Conservation (phyloP, 805 yeast genomes). For the Debaryomyces tyrocola region DNA sequence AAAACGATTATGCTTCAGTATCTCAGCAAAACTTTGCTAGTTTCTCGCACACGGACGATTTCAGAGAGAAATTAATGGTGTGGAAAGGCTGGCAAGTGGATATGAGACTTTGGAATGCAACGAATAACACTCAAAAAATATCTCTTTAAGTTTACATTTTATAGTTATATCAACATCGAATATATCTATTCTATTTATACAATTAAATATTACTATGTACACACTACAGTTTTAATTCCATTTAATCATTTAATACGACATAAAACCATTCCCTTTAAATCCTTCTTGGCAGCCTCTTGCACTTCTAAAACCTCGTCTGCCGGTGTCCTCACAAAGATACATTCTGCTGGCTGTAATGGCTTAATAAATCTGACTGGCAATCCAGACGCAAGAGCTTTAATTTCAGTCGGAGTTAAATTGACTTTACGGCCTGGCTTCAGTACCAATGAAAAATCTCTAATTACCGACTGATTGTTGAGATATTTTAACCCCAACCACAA, state of each 20-base stretch:
- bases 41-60: constrained; percentile 42
- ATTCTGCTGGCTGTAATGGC: constrained; percentile 88
- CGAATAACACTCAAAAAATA: constrained; percentile 47
- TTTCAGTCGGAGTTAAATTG: constrained; percentile 58
- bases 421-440: constrained; percentile 85
- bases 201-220: constrained; percentile 6
- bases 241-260: constrained; percentile 61
- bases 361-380: constrained; percentile 68
- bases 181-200: neutral
- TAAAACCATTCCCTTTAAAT: constrained; percentile 72
- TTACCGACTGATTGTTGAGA: constrained; percentile 74
- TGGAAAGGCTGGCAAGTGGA: constrained; percentile 89
- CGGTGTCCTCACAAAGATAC: constrained; percentile 63
- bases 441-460: constrained; percentile 67
- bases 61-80: constrained; percentile 57
- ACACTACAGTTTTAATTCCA: constrained; percentile 1
- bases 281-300: constrained; percentile 80
- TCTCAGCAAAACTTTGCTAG: constrained; percentile 20
- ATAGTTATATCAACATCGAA: neutral
- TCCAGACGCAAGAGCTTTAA: constrained; percentile 76
- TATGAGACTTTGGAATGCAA: constrained; percentile 78
- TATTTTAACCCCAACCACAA: constrained; percentile 93
- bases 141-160: constrained; percentile 16
- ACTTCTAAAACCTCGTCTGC: constrained; percentile 60
- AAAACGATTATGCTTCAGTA: constrained; percentile 28